These are phyloP conservation scores for Aspergillus diversus DNA, from an alignment of 495 filamentous ascomycete genomes.

Conservation along the genomic window DNA sequence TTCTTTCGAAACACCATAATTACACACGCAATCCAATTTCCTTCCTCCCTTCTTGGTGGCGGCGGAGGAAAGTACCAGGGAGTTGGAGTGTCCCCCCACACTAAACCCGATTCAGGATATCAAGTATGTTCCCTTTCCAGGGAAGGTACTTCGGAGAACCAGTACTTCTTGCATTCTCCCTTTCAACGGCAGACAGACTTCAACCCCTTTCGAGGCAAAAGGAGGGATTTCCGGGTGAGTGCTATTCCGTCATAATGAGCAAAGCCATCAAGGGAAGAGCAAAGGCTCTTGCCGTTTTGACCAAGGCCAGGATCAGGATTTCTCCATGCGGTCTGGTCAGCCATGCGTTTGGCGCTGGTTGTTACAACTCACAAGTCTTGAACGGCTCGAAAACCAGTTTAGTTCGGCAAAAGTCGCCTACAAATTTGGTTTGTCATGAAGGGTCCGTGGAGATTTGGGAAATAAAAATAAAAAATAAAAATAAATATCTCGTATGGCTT, in stretches of 20 bases:
- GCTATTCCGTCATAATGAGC: neutral
- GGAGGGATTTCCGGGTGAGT: neutral
- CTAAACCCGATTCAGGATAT: constrained; percentile 6
- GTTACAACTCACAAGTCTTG: neutral
- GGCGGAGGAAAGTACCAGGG: neutral
- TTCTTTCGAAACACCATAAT: neutral
- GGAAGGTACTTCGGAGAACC: neutral
- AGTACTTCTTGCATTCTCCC: too few species aligned
- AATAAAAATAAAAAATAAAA: neutral
- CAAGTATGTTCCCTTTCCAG: neutral
- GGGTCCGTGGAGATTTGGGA: neutral
- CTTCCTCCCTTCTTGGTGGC: neutral
- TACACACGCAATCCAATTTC: constrained; percentile 4
- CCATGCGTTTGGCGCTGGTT: neutral
- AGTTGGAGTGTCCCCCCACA: constrained; percentile 6
- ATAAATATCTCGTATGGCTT: neutral
- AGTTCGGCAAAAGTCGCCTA: neutral
- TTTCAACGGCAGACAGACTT: too few species aligned
- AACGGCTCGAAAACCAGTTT: neutral
- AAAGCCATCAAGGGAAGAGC: neutral
- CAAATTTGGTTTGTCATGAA: neutral
- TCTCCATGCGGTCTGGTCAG: neutral
- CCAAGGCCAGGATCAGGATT: neutral
- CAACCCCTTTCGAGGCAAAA: too few species aligned
- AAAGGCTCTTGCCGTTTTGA: neutral